A percentile compares a stretch with the other conserved stretches of the same genome.
phyloP scores from a whole-genome alignment of 2,329 filamentous ascomycete genomes.

The Herpotrichia juniperi region DNA sequence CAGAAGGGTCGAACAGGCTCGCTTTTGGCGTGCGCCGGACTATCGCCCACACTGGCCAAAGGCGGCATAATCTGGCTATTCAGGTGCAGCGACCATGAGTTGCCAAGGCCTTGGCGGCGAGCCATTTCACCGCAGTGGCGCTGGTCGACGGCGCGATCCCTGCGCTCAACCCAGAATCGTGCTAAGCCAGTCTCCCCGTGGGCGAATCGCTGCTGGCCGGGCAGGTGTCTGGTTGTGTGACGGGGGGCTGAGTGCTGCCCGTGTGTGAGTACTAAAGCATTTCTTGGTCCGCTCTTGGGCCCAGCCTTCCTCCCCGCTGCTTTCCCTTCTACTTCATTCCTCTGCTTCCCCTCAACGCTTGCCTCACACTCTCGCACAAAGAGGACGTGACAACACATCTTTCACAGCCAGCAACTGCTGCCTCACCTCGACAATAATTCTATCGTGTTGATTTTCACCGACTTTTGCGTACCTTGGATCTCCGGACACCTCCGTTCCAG shows the following conservation, averaged over 20 bases:
- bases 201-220: background rate
- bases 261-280: conserved; percentile 7
- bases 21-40: background rate
- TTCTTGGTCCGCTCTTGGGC: conserved; percentile 11
- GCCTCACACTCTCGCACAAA: background rate
- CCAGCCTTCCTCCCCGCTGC: conserved; percentile 18
- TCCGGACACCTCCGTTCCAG: conserved; percentile 5
- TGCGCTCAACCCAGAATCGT: background rate
- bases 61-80: conserved; percentile 12
- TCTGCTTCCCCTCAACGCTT: conserved; percentile 7
- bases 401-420: background rate
- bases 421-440: background rate
- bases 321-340: conserved; percentile 13
- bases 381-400: background rate
- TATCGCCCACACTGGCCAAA: background rate
- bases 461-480: background rate
- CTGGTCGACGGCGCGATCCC: conserved; percentile 2
- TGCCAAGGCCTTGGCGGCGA: conserved; percentile 8
- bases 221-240: background rate
- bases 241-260: conserved; percentile 1
- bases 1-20: no score
- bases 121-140: conserved; percentile 1
- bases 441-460: background rate
- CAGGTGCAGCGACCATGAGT: background rate
- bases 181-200: background rate